phyloP scores from a whole-genome alignment of 192 early-diverging fungal species.

The Jimgerdemannia flammicorona region DNA sequence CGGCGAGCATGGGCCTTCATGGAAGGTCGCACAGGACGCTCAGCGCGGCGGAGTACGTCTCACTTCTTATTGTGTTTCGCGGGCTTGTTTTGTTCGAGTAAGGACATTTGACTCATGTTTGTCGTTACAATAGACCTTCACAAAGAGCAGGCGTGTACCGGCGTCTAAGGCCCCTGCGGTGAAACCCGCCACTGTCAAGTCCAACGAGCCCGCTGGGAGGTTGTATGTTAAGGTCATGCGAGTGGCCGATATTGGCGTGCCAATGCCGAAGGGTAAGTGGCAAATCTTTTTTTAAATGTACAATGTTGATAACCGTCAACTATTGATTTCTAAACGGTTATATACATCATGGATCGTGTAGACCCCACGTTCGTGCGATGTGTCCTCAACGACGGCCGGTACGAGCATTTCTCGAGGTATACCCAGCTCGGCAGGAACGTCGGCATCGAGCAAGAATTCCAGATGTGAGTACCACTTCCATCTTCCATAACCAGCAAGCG shows the following conservation, averaged over 20 bases:
- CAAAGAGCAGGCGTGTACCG: neutral
- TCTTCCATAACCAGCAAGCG: neutral
- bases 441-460: conserved; percentile 20
- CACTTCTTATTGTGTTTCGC: neutral
- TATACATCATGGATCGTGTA: neutral
- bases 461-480: conserved; percentile 9
- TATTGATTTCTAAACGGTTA: neutral
- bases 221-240: conserved; percentile 25
- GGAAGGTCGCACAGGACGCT: neutral
- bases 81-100: conserved; percentile 5
- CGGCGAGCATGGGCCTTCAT: conserved; percentile 6
- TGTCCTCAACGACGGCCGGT: conserved; percentile 15
- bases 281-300: conserved; percentile 18
- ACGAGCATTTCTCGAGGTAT: conserved; percentile 3
- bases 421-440: conserved; percentile 10
- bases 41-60: conserved; percentile 4
- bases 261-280: conserved; percentile 17
- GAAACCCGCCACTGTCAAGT: neutral
- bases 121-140: neutral
- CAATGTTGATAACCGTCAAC: conserved; percentile 13
- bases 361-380: conserved; percentile 18
- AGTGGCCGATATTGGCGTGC: conserved; percentile 18
- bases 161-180: neutral
- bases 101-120: neutral
- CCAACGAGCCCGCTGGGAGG: conserved; percentile 10